Conservation (phyloP, 208 protist species). For the Angomonas desouzai region DNA sequence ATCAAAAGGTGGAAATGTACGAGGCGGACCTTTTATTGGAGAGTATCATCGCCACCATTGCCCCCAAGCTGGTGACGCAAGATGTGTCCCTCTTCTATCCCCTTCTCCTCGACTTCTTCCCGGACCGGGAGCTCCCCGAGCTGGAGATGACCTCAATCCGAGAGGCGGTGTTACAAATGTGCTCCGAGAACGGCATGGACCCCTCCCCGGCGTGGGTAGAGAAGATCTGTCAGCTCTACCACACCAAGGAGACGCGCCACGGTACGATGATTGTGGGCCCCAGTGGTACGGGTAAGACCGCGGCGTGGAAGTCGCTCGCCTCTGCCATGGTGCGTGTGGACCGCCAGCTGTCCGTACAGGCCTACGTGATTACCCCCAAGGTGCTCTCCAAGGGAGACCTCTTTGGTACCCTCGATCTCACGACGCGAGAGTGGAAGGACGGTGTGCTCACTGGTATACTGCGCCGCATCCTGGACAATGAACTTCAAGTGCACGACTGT, state of each 20-base stretch:
- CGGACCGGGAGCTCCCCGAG: slow-evolving; percentile 60
- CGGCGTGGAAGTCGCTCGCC: slow-evolving; percentile 93
- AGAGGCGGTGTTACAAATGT: slow-evolving; percentile 76
- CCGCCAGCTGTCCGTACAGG: slow-evolving; percentile 71
- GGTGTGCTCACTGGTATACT: slow-evolving; percentile 98
- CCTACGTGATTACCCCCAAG: slow-evolving; percentile 99
- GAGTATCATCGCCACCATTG: slow-evolving; percentile 94
- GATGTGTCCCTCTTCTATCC: slow-evolving; percentile 95
- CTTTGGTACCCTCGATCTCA: slow-evolving; percentile 97
- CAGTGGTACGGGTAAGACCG: slow-evolving; percentile 97
- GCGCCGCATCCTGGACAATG: slow-evolving; percentile 95
- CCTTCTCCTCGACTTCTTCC: slow-evolving; percentile 97
- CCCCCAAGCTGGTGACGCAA: slow-evolving; percentile 97
- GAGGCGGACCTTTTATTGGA: slow-evolving; percentile 80
- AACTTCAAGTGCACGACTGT: slow-evolving; percentile 35
- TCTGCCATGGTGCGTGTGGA: slow-evolving; percentile 87
- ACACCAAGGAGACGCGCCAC: slow-evolving; percentile 97
- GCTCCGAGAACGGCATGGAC: slow-evolving; percentile 56
- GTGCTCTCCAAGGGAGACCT: slow-evolving; percentile 97
- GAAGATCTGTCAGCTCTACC: slow-evolving; percentile 97
- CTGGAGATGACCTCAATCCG: slow-evolving; percentile 50
- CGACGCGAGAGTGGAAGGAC: slow-evolving; percentile 99
- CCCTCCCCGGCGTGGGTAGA: slow-evolving; percentile 90
- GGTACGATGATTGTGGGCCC: slow-evolving; percentile 99
- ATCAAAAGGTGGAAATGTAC: background rate